Evolutionary conservation across 2,329 filamentous ascomycete species (phyloP).

Genomic region (Exophiala sp.): DNA sequence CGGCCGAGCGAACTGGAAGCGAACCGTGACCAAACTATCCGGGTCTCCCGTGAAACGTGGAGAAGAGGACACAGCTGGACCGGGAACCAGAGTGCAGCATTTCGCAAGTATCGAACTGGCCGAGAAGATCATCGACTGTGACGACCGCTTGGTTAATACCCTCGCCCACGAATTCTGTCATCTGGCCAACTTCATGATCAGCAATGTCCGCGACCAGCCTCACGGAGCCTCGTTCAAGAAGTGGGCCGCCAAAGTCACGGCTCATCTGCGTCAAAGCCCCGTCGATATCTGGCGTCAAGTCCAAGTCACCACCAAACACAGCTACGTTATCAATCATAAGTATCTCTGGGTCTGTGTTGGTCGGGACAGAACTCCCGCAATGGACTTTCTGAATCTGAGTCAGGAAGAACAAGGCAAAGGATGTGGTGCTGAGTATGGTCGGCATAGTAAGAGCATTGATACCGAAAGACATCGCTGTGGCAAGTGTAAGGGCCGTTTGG

Average conservation of each 20-base stretch:
- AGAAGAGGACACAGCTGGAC: slow-evolving; percentile 3
- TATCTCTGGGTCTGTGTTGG: slow-evolving; percentile 73
- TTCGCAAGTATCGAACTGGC: slow-evolving; percentile 79
- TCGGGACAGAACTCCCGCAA: slow-evolving; percentile 16
- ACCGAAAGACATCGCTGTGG: slow-evolving; percentile 66
- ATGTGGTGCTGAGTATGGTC: slow-evolving; percentile 68
- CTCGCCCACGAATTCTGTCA: slow-evolving; percentile 98
- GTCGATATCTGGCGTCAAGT: slow-evolving; percentile 51
- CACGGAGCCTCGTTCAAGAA: slow-evolving; percentile 79
- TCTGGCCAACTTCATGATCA: slow-evolving; percentile 84
- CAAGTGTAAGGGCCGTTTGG: slow-evolving; percentile 61
- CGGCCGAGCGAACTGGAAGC: slow-evolving; percentile 63
- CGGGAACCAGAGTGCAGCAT: slow-evolving; percentile 43
- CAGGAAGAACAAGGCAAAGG: no score
- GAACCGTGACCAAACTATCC: slow-evolving; percentile 46
- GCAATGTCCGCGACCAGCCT: slow-evolving; percentile 64
- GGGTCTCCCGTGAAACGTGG: slow-evolving; percentile 25
- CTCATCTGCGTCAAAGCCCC: slow-evolving; percentile 40
- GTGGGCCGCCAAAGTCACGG: slow-evolving; percentile 49
- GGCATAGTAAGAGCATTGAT: slow-evolving; percentile 83
- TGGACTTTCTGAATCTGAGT: slow-evolving; percentile 20
- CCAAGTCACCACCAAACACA: slow-evolving; percentile 81
- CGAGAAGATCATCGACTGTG: slow-evolving; percentile 75
- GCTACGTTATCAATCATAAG: slow-evolving; percentile 85
- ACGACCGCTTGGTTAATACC: slow-evolving; percentile 74